Conservation (phyloP, 2,329 filamentous ascomycete species). For the Penicillium sp. region DNA sequence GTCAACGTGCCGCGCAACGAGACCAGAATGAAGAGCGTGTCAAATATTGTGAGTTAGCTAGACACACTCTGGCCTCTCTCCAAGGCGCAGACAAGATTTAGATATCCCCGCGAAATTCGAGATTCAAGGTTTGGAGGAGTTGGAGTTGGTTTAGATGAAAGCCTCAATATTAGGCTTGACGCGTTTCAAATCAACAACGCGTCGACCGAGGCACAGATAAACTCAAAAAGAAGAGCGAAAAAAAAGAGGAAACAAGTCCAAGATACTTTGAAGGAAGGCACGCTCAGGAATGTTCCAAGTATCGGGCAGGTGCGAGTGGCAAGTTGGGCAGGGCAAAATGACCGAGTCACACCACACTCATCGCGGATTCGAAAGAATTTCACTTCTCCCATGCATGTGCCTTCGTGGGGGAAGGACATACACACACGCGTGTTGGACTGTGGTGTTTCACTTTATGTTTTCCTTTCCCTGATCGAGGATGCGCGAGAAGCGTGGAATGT, state of each 20-base stretch:
- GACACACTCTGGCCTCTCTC: neutral
- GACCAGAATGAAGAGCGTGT: constrained; percentile 19
- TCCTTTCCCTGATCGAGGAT: neutral
- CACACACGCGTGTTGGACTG: neutral
- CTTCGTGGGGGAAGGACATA: neutral
- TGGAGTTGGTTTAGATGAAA: neutral
- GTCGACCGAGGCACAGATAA: neutral
- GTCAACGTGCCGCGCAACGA: constrained; percentile 18
- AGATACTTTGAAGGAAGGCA: constrained; percentile 1
- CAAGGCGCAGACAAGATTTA: neutral
- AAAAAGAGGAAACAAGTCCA: neutral
- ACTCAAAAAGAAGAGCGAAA: neutral
- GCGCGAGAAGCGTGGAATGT: constrained; percentile 11
- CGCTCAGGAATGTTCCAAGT: constrained; percentile 3
- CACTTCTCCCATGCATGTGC: constrained; percentile 6
- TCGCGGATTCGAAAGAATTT: constrained; percentile 3
- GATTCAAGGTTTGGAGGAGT: neutral
- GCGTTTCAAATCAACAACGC: constrained; percentile 2
- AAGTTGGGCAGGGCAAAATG: neutral
- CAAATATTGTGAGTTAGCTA: neutral
- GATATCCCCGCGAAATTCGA: neutral
- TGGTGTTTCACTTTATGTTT: neutral
- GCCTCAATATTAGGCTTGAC: neutral
- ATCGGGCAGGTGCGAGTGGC: constrained; percentile 2
- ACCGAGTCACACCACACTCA: constrained; percentile 9